A percentile compares a stretch with the other conserved stretches of the same genome.
These are phyloP conservation scores for Fusarium fujikuroi DNA, from an alignment of 2,329 filamentous ascomycete genomes.

Conservation along the genomic window DNA sequence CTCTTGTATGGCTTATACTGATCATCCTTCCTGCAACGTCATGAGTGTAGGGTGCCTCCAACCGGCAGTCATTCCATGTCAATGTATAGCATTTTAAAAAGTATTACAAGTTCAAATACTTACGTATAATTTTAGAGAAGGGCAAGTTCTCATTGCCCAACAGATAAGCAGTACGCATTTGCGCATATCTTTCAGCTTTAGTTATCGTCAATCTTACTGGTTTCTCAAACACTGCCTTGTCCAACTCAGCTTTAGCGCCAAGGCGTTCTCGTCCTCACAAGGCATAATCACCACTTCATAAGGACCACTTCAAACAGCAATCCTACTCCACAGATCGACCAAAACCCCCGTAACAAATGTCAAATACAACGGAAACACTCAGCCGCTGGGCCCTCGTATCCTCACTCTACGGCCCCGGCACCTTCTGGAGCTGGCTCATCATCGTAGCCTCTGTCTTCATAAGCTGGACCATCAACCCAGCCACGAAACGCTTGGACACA, in stretches of 20 bases:
- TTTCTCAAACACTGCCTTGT: too few species aligned
- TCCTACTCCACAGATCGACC: accelerated
- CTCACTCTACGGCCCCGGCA: background rate
- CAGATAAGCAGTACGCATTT: accelerated
- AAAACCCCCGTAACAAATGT: background rate
- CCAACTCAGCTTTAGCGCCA: background rate
- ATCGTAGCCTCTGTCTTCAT: background rate
- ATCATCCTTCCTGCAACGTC: background rate
- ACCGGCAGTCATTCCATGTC: background rate
- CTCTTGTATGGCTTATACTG: background rate
- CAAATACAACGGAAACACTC: accelerated
- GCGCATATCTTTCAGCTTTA: background rate
- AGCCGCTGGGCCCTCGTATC: background rate
- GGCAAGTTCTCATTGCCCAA: accelerated
- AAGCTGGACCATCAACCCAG: background rate
- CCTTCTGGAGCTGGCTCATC: background rate
- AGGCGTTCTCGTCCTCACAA: background rate
- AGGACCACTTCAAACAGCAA: background rate
- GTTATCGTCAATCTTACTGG: background rate
- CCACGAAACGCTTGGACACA: background rate
- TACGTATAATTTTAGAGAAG: too few species aligned
- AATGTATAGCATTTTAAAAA: background rate
- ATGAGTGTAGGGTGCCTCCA: background rate
- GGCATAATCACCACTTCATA: background rate
- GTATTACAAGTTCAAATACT: background rate